A percentile compares a stretch with the other conserved stretches of the same genome.
Conservation (phyloP, 2,329 filamentous ascomycete genomes). For the Pestalotiopsis sp. region DNA sequence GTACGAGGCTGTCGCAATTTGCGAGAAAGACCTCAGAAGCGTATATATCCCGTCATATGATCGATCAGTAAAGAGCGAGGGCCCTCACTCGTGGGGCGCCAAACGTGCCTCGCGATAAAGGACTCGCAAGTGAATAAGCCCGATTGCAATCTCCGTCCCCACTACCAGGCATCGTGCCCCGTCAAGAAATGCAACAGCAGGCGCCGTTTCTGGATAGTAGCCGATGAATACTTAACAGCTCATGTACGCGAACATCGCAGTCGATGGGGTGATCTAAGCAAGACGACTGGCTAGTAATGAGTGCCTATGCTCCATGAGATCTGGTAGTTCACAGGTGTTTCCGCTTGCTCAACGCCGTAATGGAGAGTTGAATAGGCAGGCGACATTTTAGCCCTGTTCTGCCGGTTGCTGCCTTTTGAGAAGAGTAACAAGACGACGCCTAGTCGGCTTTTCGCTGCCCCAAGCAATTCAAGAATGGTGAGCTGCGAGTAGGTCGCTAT, state of each 20-base stretch:
- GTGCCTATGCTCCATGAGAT: background rate
- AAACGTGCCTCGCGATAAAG: background rate
- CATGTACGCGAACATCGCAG: background rate
- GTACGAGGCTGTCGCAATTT: background rate
- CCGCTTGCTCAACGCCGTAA: background rate
- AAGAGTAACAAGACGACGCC: background rate
- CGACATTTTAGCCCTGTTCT: background rate
- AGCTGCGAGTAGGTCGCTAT: background rate
- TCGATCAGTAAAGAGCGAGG: background rate
- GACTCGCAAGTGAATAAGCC: background rate
- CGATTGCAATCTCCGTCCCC: background rate
- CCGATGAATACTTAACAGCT: background rate
- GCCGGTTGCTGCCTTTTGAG: background rate
- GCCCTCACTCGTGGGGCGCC: background rate
- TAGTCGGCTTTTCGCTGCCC: background rate
- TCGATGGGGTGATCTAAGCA: background rate
- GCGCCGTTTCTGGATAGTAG: background rate
- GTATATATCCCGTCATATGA: background rate
- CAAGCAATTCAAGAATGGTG: background rate
- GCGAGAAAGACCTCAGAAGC: background rate
- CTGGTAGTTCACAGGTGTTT: background rate
- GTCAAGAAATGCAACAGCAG: background rate
- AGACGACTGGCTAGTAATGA: background rate
- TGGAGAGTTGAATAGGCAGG: background rate
- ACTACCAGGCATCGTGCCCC: background rate